Evolutionary conservation across 345 rosid genomes (phyloP), one percentile per base, ranked within the genome.

Genomic region (Lepidium didymum): DNA sequence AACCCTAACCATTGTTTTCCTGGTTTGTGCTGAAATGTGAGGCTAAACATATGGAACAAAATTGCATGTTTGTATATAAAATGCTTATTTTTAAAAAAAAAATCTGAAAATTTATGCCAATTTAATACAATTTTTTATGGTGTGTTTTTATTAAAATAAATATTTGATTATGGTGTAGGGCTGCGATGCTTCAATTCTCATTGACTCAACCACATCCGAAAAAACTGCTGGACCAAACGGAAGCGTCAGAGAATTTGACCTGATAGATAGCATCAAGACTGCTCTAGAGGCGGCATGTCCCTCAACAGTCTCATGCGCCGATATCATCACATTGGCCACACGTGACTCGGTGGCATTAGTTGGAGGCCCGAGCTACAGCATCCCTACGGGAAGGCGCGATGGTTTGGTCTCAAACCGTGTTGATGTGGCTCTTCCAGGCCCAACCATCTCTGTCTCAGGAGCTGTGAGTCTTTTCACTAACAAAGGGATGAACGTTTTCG

Each of bases 151-250:
- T 15, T 21, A 6, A 27, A 29, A 3, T 36, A 15, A 12, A 31
- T 14, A 18, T 1, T 16, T 3, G 0, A 7, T 43, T 3, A 25
- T 12, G n/a, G 10, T 47, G 21, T 34, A 85, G 91, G 97, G 94
- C 3, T 91, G 96, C 8, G 96, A 91, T 25, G 96, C 91, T 29
- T 91, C 97, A 1, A 79, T 88, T 58, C 86, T 88, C 12, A 79
- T 85, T 44, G 91, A 88, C 61, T 64, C 89, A 50, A 83, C 84
- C 1, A 12, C 12, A 16, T 77, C 96, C 0, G 96, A 91, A 71
- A 85, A 87, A 76, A 56, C 81, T 0, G 81, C 88, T 2, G 87
- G 87, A 21, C 88, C 97, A 2, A 91, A 85, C 79, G 71, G 66
- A 10, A 86, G 90, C 0, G 86, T 89, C 3, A 77, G 96, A 25